Evolutionary conservation across 176 grass and related monocot species (phyloP), one percentile per base, ranked within the genome.

Genomic region (Zizania latifolia): DNA sequence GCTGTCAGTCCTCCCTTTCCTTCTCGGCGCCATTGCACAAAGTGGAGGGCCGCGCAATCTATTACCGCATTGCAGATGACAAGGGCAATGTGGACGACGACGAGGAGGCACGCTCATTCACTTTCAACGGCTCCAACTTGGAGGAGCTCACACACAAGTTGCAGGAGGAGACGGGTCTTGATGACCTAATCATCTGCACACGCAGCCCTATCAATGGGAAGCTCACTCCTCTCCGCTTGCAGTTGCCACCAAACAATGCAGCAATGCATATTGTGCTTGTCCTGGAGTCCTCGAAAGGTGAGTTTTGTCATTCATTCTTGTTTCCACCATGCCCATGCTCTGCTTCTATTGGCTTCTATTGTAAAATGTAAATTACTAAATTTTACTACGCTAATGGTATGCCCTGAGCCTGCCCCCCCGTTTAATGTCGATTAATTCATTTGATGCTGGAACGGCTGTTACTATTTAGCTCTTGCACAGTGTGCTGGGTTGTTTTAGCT

Each of bases 231-330:
- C 89, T 99, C 59, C 89, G 35, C 39, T 71, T 99, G 17, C 86
- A 73, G 26, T 60, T 99, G 31, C 95, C 95, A 41, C 95, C 91
- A 0, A 94, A 99, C 71, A 99, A 99, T 67, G 62, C 86, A 21
- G 75, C 84, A 5, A 92, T 94, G 95, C 78, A 82, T 48, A 71
- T 92, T 38, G 80, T 92, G 40, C 39, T 99, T 5, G 92, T 99
- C 43, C 57, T 17, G 26, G 84, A 85, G 41, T 90, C 84, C 10
- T 92, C 95, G 0, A 94, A 84, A 86, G 92, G 95, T 88, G 58
- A 84, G 57, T 16, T 16, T 37, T 45, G 28, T 19, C 21, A 19
- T 21, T 56, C 34, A 8, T 51, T 29, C 1, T 78, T 72, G 14
- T 74, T 74, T 84, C 35, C 34, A 29, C 3, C 13, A 34, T 33